phyloP scores from a whole-genome alignment of 2,329 filamentous ascomycete genomes.

The Fonsecaea pedrosoi region DNA sequence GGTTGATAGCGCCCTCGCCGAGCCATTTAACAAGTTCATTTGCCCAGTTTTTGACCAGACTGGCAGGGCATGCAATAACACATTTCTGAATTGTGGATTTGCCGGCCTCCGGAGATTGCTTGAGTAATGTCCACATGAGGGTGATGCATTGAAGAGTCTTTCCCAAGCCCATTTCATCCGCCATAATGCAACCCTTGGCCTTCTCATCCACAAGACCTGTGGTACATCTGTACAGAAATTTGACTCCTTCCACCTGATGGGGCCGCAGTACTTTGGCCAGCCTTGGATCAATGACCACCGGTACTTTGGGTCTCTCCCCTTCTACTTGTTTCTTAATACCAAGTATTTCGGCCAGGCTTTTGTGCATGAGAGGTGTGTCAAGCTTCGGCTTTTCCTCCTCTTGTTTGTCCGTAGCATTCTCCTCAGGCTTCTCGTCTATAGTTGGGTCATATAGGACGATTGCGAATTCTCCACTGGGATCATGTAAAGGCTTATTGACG shows the following conservation, averaged over 20 bases:
- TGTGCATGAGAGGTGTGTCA: constrained; percentile 85
- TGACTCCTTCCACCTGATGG: constrained; percentile 97
- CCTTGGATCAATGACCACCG: constrained; percentile 92
- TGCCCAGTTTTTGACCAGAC: constrained; percentile 96
- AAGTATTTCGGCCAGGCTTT: constrained; percentile 92
- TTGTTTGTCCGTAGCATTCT: constrained; percentile 50
- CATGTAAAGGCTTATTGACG: constrained; percentile 86
- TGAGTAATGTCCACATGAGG: constrained; percentile 93
- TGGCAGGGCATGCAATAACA: constrained; percentile 95
- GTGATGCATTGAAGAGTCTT: constrained; percentile 98
- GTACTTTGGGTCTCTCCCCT: constrained; percentile 80
- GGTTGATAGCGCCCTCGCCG: constrained; percentile 84
- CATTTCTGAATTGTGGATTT: constrained; percentile 94
- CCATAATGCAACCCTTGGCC: constrained; percentile 98
- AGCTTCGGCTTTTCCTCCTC: constrained; percentile 61
- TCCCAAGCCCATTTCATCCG: constrained; percentile 97
- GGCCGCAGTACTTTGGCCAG: constrained; percentile 89
- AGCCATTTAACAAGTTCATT: constrained; percentile 98
- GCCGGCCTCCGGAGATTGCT: constrained; percentile 94
- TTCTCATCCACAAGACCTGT: constrained; percentile 95
- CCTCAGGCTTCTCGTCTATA: constrained; percentile 78
- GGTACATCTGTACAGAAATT: constrained; percentile 93
- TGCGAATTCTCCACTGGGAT: constrained; percentile 92
- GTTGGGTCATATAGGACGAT: constrained; percentile 97
- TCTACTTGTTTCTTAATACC: constrained; percentile 92